Conservation (phyloP, 2,329 filamentous ascomycete species). For the Fragosphaeria purpurea region DNA sequence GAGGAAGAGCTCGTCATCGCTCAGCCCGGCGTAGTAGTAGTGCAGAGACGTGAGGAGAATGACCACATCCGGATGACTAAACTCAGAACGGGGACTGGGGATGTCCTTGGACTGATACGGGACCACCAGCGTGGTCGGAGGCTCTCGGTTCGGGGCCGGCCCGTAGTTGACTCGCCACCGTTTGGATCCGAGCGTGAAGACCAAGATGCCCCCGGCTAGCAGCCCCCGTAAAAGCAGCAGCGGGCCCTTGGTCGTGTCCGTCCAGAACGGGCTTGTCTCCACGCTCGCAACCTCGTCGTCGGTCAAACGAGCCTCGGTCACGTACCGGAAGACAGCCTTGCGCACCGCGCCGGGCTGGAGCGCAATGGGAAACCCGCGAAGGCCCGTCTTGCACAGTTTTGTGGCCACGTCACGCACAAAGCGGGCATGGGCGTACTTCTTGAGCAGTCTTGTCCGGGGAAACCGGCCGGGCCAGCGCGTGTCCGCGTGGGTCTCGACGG, state of each 20-base stretch:
- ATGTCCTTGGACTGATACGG: conserved; percentile 51
- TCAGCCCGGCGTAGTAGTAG: conserved; percentile 48
- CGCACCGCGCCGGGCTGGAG: conserved; percentile 11
- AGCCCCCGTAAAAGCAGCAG: conserved; percentile 45
- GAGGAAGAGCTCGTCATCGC: conserved; percentile 36
- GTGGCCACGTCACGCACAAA: not conserved
- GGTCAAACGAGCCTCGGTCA: conserved; percentile 26
- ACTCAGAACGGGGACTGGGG: conserved; percentile 46
- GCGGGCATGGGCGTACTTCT: conserved; percentile 17
- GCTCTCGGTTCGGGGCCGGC: conserved; percentile 31
- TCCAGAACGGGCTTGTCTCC: conserved; percentile 29
- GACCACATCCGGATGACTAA: conserved; percentile 50
- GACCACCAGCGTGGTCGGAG: conserved; percentile 39
- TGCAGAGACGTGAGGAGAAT: conserved; percentile 45
- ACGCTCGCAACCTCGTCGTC: conserved; percentile 22
- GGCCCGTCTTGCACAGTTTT: not conserved
- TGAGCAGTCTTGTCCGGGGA: conserved; percentile 39
- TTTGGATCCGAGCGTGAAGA: conserved; percentile 44
- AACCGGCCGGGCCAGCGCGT: conserved; percentile 25
- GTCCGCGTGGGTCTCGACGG: conserved; percentile 30
- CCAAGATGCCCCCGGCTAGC: conserved; percentile 43
- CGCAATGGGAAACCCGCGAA: conserved; percentile 29
- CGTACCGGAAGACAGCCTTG: conserved; percentile 22
- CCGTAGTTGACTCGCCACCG: conserved; percentile 59
- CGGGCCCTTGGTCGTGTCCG: conserved; percentile 19